phyloP scores from a whole-genome alignment of 2,329 filamentous ascomycete genomes.

The Emergomyces orientalis region DNA sequence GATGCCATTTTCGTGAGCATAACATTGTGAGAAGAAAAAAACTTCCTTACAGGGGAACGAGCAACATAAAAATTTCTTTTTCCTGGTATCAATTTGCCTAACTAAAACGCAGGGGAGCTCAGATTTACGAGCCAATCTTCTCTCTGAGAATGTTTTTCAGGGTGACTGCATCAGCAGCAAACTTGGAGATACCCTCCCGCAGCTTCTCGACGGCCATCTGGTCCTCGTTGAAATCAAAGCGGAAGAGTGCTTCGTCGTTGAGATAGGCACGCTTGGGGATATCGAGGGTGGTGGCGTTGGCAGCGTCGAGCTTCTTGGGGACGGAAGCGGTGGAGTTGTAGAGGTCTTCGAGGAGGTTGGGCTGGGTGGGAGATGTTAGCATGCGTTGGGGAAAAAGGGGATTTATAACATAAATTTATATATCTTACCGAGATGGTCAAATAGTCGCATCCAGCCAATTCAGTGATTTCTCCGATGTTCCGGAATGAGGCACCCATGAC shows the following conservation, averaged over 20 bases:
- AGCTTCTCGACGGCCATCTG: conserved; percentile 99
- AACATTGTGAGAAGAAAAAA: no score
- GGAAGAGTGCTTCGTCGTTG: conserved; percentile 79
- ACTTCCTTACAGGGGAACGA: no score
- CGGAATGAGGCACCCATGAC: conserved; percentile 99
- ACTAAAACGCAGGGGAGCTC: background rate
- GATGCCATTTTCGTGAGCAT: no score
- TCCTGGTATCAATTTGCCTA: background rate
- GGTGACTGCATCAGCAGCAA: conserved; percentile 87
- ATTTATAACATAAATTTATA: conserved; percentile 29
- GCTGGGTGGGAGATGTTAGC: conserved; percentile 42
- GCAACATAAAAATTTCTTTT: no score
- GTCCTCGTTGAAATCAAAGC: conserved; percentile 99
- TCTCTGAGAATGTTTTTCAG: conserved; percentile 84
- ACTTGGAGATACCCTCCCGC: conserved; percentile 98
- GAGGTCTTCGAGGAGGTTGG: conserved; percentile 87
- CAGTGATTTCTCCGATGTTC: conserved; percentile 91
- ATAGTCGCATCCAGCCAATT: conserved; percentile 97
- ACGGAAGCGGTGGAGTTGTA: conserved; percentile 72
- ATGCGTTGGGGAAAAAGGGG: background rate
- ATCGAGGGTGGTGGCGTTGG: conserved; percentile 56
- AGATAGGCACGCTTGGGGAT: conserved; percentile 88
- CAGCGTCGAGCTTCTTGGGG: conserved; percentile 83
- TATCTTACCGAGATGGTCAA: conserved; percentile 76
- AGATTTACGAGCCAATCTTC: conserved; percentile 53